Conservation (phyloP, 257 asterid genomes). For the Cordia subcordata region DNA sequence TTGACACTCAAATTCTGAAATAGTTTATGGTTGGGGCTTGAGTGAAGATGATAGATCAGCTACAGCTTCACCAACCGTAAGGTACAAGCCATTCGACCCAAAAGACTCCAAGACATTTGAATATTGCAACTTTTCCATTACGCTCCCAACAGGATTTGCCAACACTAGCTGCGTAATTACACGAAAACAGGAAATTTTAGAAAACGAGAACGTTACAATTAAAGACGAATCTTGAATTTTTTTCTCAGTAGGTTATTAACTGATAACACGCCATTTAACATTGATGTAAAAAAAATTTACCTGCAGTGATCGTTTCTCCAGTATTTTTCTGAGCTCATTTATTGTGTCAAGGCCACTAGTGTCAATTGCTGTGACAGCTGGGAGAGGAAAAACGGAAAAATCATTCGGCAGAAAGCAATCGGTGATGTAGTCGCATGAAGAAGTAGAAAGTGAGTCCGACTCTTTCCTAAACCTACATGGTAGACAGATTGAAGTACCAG, state of each 20-base stretch:
- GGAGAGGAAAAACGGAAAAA: neutral
- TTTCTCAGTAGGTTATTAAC: too few relatives aligned
- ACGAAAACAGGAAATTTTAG: neutral
- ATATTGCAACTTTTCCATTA: conserved; percentile 61
- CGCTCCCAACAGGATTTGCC: conserved; percentile 66
- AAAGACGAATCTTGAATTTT: too few relatives aligned
- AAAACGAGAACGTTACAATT: too few relatives aligned
- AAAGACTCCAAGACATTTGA: conserved; percentile 49
- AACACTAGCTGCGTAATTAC: conserved; percentile 47
- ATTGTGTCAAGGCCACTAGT: conserved; percentile 76
- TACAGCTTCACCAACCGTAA: conserved; percentile 76
- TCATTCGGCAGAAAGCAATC: neutral
- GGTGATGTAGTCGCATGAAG: too few relatives aligned
- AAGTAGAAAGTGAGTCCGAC: too few relatives aligned
- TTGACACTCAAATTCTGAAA: neutral
- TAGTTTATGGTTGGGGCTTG: conserved; percentile 26
- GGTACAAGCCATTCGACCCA: conserved; percentile 50
- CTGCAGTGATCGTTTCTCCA: conserved; percentile 75
- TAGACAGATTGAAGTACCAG: neutral
- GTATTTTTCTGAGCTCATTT: conserved; percentile 54
- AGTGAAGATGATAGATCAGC: conserved; percentile 53
- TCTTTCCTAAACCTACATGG: too few relatives aligned
- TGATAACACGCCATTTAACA: neutral
- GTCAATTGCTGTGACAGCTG: conserved; percentile 95
- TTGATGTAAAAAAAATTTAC: conserved; percentile 32